Evolutionary conservation across 2,329 filamentous ascomycete species (phyloP), one percentile per base, ranked within the genome.

Genomic region (Fusarium nelsonii): DNA sequence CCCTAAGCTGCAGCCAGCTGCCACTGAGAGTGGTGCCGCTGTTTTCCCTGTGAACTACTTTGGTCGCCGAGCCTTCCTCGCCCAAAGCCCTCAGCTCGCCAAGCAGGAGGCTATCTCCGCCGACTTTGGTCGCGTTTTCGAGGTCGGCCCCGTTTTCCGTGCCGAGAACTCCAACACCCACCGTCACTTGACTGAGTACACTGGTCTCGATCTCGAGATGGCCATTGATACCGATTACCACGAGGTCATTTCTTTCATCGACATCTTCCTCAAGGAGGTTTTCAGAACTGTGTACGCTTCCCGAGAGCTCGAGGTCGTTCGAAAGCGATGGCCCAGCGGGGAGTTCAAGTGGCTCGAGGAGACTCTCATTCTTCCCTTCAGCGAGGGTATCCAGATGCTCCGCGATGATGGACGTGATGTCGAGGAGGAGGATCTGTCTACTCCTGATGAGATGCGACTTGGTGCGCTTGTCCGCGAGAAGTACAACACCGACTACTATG

Each of bases 131-230:
- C 89, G 90, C 51, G 94, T 97, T 8, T 97, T 95, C 75, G 94
- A 97, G 72, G 77, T 84, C 57, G 77, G 82, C 60, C 78, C 72
- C 7, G 94, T 97, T 8, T 97, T 97, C 85, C 90, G 94, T 71
- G 94, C 94, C 1, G 94, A 97, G 78, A 97, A 97, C 82, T 97
- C 92, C 76, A 97, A 97, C 79, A 97, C 94, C 0, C 94, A 97
- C 75, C 90, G 94, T 37, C 94, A 97, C 78, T 84, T 97, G 84
- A 97, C 94, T 0, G 94, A 97, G 78, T 97, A 97, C 78, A 97
- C 94, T 6, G 94, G 94, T 57, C 84, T 97, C 32, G 94, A 97
- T 84, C 80, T 97, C 18, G 94, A 97, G 77, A 97, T 97, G 95
- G 87, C 90, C 4, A 93, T 97, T 68, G 91, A 94, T 50, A 89